Percentiles rank a stretch among this genome's conserved stretches.
These are phyloP conservation scores for Albophoma yamanashiensis DNA, from an alignment of 2,329 filamentous ascomycete genomes.

Conservation along the genomic window DNA sequence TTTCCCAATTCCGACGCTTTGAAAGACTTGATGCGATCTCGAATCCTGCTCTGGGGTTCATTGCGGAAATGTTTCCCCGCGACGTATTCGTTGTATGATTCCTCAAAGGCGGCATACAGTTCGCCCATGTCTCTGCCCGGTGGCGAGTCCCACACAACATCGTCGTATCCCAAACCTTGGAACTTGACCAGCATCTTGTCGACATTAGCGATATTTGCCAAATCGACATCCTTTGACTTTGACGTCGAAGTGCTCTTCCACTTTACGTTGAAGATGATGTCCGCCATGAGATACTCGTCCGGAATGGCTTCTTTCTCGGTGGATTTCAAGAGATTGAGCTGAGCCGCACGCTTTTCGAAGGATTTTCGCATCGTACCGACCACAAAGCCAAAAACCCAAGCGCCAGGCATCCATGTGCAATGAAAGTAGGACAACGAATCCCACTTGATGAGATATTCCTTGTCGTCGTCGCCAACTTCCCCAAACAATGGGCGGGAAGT, in stretches of 20 bases:
- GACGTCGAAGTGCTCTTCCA: constrained; percentile 37
- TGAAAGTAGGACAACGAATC: constrained; percentile 68
- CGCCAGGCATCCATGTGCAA: constrained; percentile 76
- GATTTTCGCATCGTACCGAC: constrained; percentile 54
- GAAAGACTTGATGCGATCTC: constrained; percentile 56
- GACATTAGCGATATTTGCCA: constrained; percentile 62
- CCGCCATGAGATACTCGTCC: constrained; percentile 73
- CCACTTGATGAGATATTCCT: constrained; percentile 92
- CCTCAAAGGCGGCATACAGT: constrained; percentile 68
- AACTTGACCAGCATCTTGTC: constrained; percentile 76
- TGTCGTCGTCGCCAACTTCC: constrained; percentile 53
- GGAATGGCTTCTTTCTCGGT: constrained; percentile 70
- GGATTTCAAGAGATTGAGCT: constrained; percentile 50
- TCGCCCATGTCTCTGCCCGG: constrained; percentile 53
- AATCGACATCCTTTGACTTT: constrained; percentile 56
- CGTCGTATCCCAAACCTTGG: constrained; percentile 83
- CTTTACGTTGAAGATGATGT: constrained; percentile 78
- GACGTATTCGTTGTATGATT: constrained; percentile 80
- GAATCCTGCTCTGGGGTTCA: constrained; percentile 48
- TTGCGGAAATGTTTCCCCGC: constrained; percentile 59
- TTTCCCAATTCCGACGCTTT: constrained; percentile 58
- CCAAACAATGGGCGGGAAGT: constrained; percentile 12
- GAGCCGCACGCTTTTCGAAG: constrained; percentile 62
- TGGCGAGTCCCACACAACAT: constrained; percentile 80
- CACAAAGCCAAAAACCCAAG: constrained; percentile 74